These are phyloP conservation scores for Alternaria burnsii DNA, from an alignment of 2,329 filamentous ascomycete genomes.

Conservation along the genomic window DNA sequence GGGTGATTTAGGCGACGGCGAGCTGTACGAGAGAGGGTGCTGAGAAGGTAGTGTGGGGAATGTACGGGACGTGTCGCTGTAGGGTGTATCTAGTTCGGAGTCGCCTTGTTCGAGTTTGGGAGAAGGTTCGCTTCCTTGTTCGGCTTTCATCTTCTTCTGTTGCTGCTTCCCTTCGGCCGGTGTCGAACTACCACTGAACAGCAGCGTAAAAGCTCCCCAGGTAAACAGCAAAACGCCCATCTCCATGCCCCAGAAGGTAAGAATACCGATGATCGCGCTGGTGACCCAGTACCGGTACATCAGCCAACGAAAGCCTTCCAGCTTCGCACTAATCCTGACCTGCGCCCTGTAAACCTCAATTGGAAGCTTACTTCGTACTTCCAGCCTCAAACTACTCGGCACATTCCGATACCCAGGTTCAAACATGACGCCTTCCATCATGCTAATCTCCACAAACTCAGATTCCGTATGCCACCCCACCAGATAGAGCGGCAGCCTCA, in stretches of 20 bases:
- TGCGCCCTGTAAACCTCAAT: conserved; percentile 79
- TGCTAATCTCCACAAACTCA: conserved; percentile 68
- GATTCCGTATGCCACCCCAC: conserved; percentile 71
- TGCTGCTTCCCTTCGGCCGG: background rate
- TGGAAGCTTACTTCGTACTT: conserved; percentile 72
- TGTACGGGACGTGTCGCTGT: conserved; percentile 59
- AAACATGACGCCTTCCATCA: conserved; percentile 80
- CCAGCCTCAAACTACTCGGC: conserved; percentile 65
- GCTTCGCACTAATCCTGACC: conserved; percentile 76
- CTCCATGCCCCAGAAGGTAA: conserved; percentile 79
- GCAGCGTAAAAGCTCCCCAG: conserved; percentile 66
- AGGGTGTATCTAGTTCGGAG: conserved; percentile 28
- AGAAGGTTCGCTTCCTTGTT: conserved; percentile 17
- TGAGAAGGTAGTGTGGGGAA: conserved; percentile 60
- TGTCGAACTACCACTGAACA: conserved; percentile 35
- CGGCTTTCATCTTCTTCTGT: background rate
- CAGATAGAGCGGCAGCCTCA: conserved; percentile 71
- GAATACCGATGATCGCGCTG: conserved; percentile 73
- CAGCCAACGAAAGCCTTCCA: conserved; percentile 74
- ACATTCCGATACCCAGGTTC: conserved; percentile 60
- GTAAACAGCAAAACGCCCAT: conserved; percentile 71
- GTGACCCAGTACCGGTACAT: conserved; percentile 85
- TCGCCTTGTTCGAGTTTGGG: conserved; percentile 1
- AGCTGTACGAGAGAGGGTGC: conserved; percentile 51
- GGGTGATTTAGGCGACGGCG: conserved; percentile 20